Evolutionary conservation across 306 rosid species (phyloP).

Genomic region (Hippophae tibetana): DNA sequence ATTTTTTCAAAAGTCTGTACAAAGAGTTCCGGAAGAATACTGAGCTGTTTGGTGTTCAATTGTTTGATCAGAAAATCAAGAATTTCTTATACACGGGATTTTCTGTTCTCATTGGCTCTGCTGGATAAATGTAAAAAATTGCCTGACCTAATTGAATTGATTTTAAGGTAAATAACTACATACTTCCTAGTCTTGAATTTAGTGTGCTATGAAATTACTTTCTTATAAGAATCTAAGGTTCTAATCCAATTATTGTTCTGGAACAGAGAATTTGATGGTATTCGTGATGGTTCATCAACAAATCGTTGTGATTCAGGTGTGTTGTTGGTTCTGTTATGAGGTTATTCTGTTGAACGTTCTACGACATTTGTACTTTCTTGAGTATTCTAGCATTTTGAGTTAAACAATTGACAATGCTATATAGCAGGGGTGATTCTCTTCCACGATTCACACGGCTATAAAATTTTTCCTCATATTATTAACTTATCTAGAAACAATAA

Average conservation of each 20-base stretch:
- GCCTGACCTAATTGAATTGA: conserved; percentile 13
- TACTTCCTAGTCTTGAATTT: background rate
- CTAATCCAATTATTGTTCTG: conserved; percentile 18
- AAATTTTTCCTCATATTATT: too few relatives aligned
- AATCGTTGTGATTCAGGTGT: conserved; percentile 24
- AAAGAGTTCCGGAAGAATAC: background rate
- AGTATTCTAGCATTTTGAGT: too few relatives aligned
- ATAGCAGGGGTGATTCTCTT: too few relatives aligned
- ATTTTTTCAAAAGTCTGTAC: too few relatives aligned
- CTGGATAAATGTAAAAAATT: conserved; percentile 9
- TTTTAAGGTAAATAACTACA: conserved; percentile 18
- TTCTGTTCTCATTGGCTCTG: conserved; percentile 36
- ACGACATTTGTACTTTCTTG: too few relatives aligned
- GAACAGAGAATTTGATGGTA: conserved; percentile 24
- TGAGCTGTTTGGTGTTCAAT: conserved; percentile 3
- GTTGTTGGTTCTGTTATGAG: background rate
- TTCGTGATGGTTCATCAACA: conserved; percentile 10
- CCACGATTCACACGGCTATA: too few relatives aligned
- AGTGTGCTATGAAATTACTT: background rate
- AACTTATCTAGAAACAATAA: too few relatives aligned
- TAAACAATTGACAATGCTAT: too few relatives aligned
- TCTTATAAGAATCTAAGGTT: background rate
- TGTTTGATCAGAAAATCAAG: conserved; percentile 25
- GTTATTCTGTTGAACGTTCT: too few relatives aligned
- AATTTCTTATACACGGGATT: conserved; percentile 30